Percentiles rank a stretch among this genome's conserved stretches.
These are phyloP conservation scores for Stephania cephalantha DNA, from an alignment of 164 flowering plant species.

Conservation along the genomic window DNA sequence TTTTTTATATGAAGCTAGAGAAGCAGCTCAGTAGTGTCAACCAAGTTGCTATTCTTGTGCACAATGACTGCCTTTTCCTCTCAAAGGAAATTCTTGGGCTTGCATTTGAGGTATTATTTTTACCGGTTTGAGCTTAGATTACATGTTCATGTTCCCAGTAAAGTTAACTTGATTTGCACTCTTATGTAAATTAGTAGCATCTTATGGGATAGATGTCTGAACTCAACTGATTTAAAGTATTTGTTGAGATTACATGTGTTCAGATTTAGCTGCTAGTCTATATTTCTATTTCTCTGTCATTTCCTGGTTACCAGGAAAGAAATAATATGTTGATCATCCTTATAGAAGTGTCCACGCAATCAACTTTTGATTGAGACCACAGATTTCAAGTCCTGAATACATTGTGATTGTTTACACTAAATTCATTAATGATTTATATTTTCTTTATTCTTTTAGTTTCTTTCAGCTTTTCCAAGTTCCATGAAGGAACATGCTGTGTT, in stretches of 20 bases:
- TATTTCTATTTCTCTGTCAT: no score
- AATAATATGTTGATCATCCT: neutral
- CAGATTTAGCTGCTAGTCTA: no score
- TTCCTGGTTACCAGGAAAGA: neutral
- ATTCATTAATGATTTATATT: neutral
- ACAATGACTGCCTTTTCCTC: constrained; percentile 83
- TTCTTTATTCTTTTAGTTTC: constrained; percentile 52
- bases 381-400: no score
- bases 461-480: constrained; percentile 59
- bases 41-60: constrained; percentile 80
- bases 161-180: neutral
- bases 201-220: neutral
- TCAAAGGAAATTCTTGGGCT: constrained; percentile 88
- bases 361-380: no score
- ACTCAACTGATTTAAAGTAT: no score
- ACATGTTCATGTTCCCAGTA: neutral
- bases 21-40: constrained; percentile 77
- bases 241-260: no score
- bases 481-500: constrained; percentile 73
- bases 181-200: neutral
- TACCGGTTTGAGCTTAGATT: neutral
- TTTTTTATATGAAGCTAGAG: constrained; percentile 60
- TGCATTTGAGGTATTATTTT: constrained; percentile 71
- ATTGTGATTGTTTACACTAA: neutral
- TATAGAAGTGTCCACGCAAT: no score